A percentile compares a stretch with the other conserved stretches of the same genome.
These are phyloP conservation scores for Clavulina sp. DNA, from an alignment of 768 basidiomycete species.

Conservation along the genomic window DNA sequence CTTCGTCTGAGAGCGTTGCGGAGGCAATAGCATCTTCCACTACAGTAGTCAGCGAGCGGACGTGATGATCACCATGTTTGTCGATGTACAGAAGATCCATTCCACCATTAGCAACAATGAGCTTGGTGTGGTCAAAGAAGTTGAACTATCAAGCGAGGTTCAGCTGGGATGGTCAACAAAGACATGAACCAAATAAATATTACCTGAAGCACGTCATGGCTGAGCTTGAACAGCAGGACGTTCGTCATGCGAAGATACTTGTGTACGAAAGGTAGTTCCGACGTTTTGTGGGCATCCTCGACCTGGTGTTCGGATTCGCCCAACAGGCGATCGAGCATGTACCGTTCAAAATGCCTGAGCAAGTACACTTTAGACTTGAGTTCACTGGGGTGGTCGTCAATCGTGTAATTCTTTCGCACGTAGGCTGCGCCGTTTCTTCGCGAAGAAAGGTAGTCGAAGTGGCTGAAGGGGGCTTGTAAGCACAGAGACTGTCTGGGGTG, in stretches of 20 bases:
- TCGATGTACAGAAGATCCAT: slow-evolving; percentile 76
- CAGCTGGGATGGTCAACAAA: not conserved
- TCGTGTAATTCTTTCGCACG: slow-evolving; percentile 51
- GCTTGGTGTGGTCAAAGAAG: slow-evolving; percentile 93
- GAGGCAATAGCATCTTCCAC: slow-evolving; percentile 34
- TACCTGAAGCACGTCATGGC: slow-evolving; percentile 90
- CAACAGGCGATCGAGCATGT: slow-evolving; percentile 82
- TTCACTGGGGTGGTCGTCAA: slow-evolving; percentile 58
- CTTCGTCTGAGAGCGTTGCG: slow-evolving; percentile 24
- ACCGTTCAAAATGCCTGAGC: slow-evolving; percentile 82
- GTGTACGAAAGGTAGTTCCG: slow-evolving; percentile 90
- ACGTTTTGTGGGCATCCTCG: slow-evolving; percentile 43
- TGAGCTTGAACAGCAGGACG: slow-evolving; percentile 91
- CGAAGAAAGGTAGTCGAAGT: slow-evolving; percentile 76
- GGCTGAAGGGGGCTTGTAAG: slow-evolving; percentile 27
- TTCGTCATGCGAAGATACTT: slow-evolving; percentile 94
- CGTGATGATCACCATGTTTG: slow-evolving; percentile 64
- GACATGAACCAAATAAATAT: slow-evolving; percentile 12
- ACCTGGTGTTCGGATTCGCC: slow-evolving; percentile 74
- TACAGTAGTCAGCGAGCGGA: slow-evolving; percentile 52
- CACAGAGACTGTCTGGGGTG: too few relatives aligned
- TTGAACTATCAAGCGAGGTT: slow-evolving; percentile 53
- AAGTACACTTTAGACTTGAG: slow-evolving; percentile 84
- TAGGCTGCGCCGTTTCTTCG: slow-evolving; percentile 45
- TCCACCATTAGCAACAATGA: slow-evolving; percentile 72